phyloP scores from a whole-genome alignment of 2,329 filamentous ascomycete genomes.

The Alternaria tenuissima region DNA sequence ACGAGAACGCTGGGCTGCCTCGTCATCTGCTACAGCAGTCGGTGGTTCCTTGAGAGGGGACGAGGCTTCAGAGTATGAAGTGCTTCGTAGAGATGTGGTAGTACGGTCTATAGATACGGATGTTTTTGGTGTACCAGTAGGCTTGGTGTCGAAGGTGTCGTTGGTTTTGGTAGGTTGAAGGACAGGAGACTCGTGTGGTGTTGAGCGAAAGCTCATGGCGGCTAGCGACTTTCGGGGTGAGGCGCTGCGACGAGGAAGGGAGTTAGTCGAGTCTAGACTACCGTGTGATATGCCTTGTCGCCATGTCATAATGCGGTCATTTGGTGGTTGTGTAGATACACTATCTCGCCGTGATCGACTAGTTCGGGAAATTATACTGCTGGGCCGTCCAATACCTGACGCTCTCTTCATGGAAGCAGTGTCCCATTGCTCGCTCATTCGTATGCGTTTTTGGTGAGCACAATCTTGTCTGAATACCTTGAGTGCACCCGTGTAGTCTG shows the following conservation, averaged over 20 bases:
- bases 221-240: slow-evolving; percentile 58
- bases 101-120: slow-evolving; percentile 23
- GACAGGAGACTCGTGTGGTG: slow-evolving; percentile 26
- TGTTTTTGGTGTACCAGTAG: slow-evolving; percentile 30
- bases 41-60: slow-evolving; percentile 9
- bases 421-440: slow-evolving; percentile 75
- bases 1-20: neutral
- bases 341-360: slow-evolving; percentile 58
- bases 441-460: slow-evolving; percentile 75
- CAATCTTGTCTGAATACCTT: slow-evolving; percentile 97
- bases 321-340: slow-evolving; percentile 58
- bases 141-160: slow-evolving; percentile 25
- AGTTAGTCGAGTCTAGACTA: slow-evolving; percentile 54
- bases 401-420: slow-evolving; percentile 74
- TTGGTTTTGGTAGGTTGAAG: slow-evolving; percentile 21
- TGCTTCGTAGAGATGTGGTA: slow-evolving; percentile 18
- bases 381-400: slow-evolving; percentile 59
- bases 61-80: slow-evolving; percentile 20
- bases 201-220: slow-evolving; percentile 27
- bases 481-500: slow-evolving; percentile 86
- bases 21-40: slow-evolving; percentile 10
- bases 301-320: slow-evolving; percentile 89
- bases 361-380: slow-evolving; percentile 66
- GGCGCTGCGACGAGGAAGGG: slow-evolving; percentile 50
- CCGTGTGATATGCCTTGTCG: slow-evolving; percentile 71